phyloP scores from a whole-genome alignment of 139 green algal species.

The Ostreobium quekettii region DNA sequence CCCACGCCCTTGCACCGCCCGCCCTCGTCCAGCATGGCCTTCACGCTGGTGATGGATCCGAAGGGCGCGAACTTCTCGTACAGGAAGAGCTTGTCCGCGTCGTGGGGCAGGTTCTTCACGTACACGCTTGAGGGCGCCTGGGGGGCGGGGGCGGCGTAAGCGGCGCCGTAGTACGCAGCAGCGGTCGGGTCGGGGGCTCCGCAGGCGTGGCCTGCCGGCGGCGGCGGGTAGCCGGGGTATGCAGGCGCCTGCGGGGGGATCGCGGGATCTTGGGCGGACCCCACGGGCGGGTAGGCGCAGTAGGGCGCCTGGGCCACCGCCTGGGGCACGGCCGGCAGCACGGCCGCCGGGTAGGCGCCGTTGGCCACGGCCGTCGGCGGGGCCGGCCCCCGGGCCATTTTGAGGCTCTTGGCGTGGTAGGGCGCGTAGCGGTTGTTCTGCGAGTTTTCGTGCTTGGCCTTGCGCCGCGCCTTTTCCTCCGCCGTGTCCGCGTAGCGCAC shows the following conservation, averaged over 20 bases:
- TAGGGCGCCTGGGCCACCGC: too few species aligned
- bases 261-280: not conserved
- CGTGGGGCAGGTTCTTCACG: constrained; percentile 50
- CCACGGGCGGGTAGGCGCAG: too few species aligned
- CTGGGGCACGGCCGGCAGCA: too few species aligned
- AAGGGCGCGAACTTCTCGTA: constrained; percentile 68
- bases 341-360: too few species aligned
- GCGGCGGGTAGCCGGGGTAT: not conserved
- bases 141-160: not conserved
- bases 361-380: too few species aligned
- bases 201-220: not conserved
- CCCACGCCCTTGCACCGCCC: constrained; percentile 42
- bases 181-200: not conserved
- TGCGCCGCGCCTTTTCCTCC: constrained; percentile 48
- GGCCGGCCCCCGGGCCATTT: too few species aligned
- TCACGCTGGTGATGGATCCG: constrained; percentile 46
- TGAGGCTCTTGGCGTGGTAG: too few species aligned
- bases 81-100: constrained; percentile 53
- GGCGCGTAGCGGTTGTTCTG: too few species aligned
- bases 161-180: too few species aligned
- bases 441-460: constrained; percentile 22
- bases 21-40: constrained; percentile 31
- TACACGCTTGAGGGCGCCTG: constrained; percentile 32
- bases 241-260: not conserved
- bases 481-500: constrained; percentile 49